Base-by-base conservation (phyloP, 106 monocot species). In the Vanilla planifolia region DNA sequence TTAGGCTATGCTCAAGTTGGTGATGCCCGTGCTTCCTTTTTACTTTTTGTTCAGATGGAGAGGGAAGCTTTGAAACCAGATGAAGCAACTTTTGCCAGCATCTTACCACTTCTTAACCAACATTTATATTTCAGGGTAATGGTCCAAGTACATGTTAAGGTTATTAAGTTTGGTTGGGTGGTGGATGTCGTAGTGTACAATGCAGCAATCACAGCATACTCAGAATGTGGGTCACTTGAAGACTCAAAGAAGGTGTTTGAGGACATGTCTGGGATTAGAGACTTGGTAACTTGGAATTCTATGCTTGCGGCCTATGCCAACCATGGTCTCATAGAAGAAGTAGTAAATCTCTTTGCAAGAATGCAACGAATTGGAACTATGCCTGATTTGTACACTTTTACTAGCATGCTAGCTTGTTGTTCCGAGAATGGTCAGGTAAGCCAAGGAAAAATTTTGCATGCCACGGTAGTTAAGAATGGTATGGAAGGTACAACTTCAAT, bases 251-350 rank as follows among this genome's bases (percentile, higher is more conserved):
- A 71, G 52, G 42, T 87, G 14, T 92, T 84, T 45, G 71, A 67
- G 2, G 63, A 63, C 6, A 84, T 81, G 69, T 61, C 43, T 17
- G 60, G 10, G 0, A 28, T 29, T 23, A 67, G 70, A 53, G 92
- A 92, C 29, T 64, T 76, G 60, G 83, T 87, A 27, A 67, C 78
- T 4, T 92, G 87, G 84, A 92, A 92, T 63, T 80, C 87, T 0
- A 59, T 87, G 77, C 67, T 92, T 29, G 83, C 84, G 14, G 83
- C 84, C 48, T 88, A 75, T 55, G 70, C 75, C 3, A 60, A 43
- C 51, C 58, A 78, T 65, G 72, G 80, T 13, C 20, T 43, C n/a
- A 47, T 37, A 2, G 60, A 29, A 30, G 10, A 63, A 8, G 76
- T 87, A 10, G 39, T 84, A 16, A 17, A 64, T 22, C 61, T 92